These are phyloP conservation scores for Metschnikowia borealis DNA, from an alignment of 805 yeast species.

Conservation along the genomic window DNA sequence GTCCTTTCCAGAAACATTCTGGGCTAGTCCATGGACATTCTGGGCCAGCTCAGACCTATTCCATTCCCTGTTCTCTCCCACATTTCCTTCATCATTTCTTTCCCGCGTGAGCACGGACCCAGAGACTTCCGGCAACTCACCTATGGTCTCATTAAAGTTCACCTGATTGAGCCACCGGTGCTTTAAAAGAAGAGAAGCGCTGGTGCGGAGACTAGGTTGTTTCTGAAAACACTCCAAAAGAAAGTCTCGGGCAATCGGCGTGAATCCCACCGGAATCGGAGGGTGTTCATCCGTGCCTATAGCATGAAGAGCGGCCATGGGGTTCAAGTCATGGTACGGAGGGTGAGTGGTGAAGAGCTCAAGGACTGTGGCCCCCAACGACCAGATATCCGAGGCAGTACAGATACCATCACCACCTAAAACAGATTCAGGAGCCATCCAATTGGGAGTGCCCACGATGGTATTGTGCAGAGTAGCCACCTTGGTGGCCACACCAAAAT, in stretches of 20 bases:
- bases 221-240: constrained; percentile 66
- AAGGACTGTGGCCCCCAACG: constrained; percentile 89
- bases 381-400: constrained; percentile 88
- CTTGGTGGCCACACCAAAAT: constrained; percentile 85
- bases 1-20: too few relatives aligned
- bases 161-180: constrained; percentile 55
- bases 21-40: not conserved
- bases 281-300: constrained; percentile 74
- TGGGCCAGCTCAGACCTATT: not conserved
- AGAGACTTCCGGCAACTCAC: not conserved
- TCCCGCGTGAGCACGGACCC: too few relatives aligned
- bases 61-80: too few relatives aligned
- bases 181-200: constrained; percentile 50
- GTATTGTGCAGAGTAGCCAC: constrained; percentile 30
- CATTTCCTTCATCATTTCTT: too few relatives aligned
- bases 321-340: constrained; percentile 73
- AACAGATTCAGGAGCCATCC: constrained; percentile 99
- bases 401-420: constrained; percentile 76
- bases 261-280: constrained; percentile 54
- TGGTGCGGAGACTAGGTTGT: constrained; percentile 55
- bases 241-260: constrained; percentile 50
- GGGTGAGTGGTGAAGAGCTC: constrained; percentile 86
- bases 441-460: constrained; percentile 85
- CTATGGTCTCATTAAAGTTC: not conserved
- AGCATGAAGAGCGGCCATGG: constrained; percentile 79